phyloP scores from a whole-genome alignment of 2,329 filamentous ascomycete species.

The Verticillium nonalfalfae region DNA sequence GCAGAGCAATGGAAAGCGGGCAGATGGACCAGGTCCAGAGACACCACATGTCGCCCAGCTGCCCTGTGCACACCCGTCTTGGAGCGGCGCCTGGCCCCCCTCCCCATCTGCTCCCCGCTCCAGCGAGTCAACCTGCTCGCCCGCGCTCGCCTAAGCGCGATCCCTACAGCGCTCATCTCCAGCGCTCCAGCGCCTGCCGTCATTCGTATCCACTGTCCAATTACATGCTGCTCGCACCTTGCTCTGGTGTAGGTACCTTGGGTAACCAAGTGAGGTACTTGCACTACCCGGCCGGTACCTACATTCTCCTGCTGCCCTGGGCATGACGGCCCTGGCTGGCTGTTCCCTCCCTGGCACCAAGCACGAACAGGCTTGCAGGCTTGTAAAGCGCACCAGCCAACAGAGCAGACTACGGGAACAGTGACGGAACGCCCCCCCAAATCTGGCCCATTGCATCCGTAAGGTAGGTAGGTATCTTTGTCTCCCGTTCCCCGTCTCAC shows the following conservation, averaged over 20 bases:
- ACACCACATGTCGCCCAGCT: background rate
- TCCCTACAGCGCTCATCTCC: constrained; percentile 11
- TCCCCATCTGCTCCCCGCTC: background rate
- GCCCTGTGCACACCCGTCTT: constrained; percentile 1
- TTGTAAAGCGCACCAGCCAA: background rate
- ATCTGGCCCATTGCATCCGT: too few species aligned
- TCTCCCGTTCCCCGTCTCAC: background rate
- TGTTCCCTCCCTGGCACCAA: background rate
- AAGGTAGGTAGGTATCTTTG: too few species aligned
- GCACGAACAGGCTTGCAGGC: background rate
- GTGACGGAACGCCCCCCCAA: background rate
- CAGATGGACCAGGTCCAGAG: background rate
- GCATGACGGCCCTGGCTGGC: background rate
- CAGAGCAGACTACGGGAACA: background rate
- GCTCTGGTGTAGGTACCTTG: background rate
- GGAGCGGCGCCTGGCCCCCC: background rate
- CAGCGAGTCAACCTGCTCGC: background rate
- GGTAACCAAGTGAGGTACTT: too few species aligned
- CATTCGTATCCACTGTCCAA: background rate
- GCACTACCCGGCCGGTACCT: too few species aligned
- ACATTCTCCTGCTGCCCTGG: background rate
- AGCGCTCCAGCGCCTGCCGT: constrained; percentile 1
- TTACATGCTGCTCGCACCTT: background rate
- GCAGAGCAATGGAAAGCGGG: background rate
- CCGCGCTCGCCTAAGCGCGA: background rate